These are phyloP conservation scores for Aspergillus ustus DNA, from an alignment of 2,329 filamentous ascomycete genomes.

Conservation along the genomic window DNA sequence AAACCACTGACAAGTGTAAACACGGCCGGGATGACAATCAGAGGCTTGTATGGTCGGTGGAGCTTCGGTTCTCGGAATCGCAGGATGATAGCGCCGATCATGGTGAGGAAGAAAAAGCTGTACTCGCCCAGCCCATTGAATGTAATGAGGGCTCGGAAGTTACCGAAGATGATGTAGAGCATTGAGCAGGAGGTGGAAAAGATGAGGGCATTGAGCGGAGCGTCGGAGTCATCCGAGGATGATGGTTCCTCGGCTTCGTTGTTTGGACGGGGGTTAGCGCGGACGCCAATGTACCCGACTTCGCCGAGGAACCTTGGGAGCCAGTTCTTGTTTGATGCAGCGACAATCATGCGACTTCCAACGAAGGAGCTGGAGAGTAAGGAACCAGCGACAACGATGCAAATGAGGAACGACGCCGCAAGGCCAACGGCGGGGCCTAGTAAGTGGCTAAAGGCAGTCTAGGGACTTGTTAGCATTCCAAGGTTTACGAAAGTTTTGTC, in stretches of 20 bases:
- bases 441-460: slow-evolving; percentile 22
- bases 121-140: slow-evolving; percentile 27
- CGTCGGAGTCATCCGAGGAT: slow-evolving; percentile 13
- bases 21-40: slow-evolving; percentile 12
- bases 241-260: neutral
- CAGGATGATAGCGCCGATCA: slow-evolving; percentile 22
- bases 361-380: slow-evolving; percentile 25
- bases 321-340: slow-evolving; percentile 22
- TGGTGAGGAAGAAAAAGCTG: slow-evolving; percentile 24
- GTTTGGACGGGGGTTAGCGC: neutral
- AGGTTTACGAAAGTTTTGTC: neutral
- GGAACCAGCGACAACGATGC: slow-evolving; percentile 23
- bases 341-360: slow-evolving; percentile 24
- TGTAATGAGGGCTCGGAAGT: slow-evolving; percentile 24
- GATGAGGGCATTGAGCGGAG: slow-evolving; percentile 23
- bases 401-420: slow-evolving; percentile 18
- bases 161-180: slow-evolving; percentile 22
- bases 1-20: slow-evolving; percentile 23
- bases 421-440: slow-evolving; percentile 19
- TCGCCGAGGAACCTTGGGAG: slow-evolving; percentile 19
- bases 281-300: slow-evolving; percentile 10
- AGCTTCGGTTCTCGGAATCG: slow-evolving; percentile 22
- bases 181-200: slow-evolving; percentile 19
- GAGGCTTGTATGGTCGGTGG: slow-evolving; percentile 22
- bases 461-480: neutral